Base-by-base conservation (phyloP, 2,329 filamentous ascomycete genomes). In the Pestalotiopsis sp. region DNA sequence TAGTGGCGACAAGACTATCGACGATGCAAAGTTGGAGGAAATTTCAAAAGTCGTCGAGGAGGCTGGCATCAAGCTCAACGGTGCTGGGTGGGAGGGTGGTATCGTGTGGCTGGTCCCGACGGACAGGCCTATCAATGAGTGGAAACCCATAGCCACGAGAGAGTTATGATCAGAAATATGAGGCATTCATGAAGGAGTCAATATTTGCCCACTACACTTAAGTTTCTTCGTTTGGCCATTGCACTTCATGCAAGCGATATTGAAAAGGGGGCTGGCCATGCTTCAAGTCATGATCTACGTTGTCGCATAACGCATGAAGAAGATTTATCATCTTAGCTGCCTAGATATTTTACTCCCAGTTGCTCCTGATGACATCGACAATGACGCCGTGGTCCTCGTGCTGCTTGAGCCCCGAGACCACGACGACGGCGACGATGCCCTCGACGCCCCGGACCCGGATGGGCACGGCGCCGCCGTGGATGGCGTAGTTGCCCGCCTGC, bases 361-460 rank as follows among this genome's bases (percentile, higher is more conserved):
- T 80, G 36, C 88, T 86, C 73, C 84, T 84, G 57, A 94, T 83
- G 1, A 88, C 89, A 77, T 94, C 91, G 0, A 92, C 86, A 75
- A 95, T 89, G 49, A 94, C 87, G 9, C 88, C 89, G 79, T 96
- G 93, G 78, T 95, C 92, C 81, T 94, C 87, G 74, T 92, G 85
- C 79, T 94, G 91, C 82, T 90, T 91, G 78, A 95, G 78, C 4
- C 93, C 93, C 75, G 90, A 92, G 1, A 95, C 91, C 20, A 94
- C 89, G 27, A 94, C 89, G 1, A 93, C 90, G 0, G 88, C 93
- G 9, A 94, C 90, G 3, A 94, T 81, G 0, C 92, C 93, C 80
- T 95, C 92, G 1, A 95, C 91, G 0, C 91, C 91, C 66, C 82
- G 82, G 6, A 95, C 92, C 7, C 89, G 85, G 39, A 95, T 86